phyloP scores from a whole-genome alignment of 306 rosid genomes.

The Vigna radiata region DNA sequence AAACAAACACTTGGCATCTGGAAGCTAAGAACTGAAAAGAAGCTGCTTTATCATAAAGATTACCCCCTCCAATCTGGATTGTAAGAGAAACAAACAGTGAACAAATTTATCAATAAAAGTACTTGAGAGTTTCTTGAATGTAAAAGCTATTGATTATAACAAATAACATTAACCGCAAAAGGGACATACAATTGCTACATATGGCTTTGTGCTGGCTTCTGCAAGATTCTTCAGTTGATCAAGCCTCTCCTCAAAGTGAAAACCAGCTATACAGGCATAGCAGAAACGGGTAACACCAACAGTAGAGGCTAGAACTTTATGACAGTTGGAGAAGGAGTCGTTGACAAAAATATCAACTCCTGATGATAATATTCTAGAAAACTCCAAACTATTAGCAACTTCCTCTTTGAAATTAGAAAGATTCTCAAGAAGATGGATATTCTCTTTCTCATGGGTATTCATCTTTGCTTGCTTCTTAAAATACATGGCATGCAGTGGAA shows the following conservation, averaged over 20 bases:
- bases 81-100: conserved; percentile 37
- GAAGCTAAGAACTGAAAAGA: conserved; percentile 80
- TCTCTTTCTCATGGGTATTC: conserved; percentile 55
- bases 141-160: conserved; percentile 15
- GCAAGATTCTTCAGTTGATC: conserved; percentile 56
- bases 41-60: conserved; percentile 65
- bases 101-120: conserved; percentile 17
- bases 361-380: conserved; percentile 64
- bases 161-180: conserved; percentile 33
- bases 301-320: conserved; percentile 86
- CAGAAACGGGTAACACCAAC: conserved; percentile 89
- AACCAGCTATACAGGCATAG: conserved; percentile 77
- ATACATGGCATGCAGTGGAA: conserved; percentile 57
- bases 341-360: conserved; percentile 88
- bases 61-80: conserved; percentile 87
- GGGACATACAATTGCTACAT: conserved; percentile 81
- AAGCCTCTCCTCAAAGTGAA: conserved; percentile 81
- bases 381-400: conserved; percentile 75
- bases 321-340: conserved; percentile 80
- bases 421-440: conserved; percentile 75
- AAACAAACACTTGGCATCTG: conserved; percentile 73
- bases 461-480: conserved; percentile 41
- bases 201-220: conserved; percentile 63
- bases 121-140: conserved; percentile 29
- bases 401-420: conserved; percentile 77